Conservation (phyloP, 257 asterid genomes). For the Jacaranda mimosifolia region DNA sequence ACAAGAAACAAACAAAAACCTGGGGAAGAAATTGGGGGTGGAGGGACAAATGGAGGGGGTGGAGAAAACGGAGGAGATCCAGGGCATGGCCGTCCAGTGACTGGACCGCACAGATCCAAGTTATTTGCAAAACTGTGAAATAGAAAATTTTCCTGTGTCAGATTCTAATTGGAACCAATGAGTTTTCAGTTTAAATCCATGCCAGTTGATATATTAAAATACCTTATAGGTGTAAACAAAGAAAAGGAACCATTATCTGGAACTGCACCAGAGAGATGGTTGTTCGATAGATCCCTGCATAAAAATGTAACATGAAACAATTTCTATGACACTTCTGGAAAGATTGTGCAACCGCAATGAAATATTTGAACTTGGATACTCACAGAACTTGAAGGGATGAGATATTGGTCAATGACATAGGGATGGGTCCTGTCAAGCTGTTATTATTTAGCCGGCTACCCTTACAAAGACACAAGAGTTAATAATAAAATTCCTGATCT, state of each 20-base stretch:
- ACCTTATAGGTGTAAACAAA: slow-evolving; percentile 96
- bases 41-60: slow-evolving; percentile 97
- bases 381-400: slow-evolving; percentile 92
- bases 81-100: slow-evolving; percentile 97
- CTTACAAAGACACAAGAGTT: slow-evolving; percentile 51
- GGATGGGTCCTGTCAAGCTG: slow-evolving; percentile 83
- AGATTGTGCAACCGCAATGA: background rate
- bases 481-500: slow-evolving; percentile 31
- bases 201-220: slow-evolving; percentile 23
- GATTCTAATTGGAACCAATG: slow-evolving; percentile 26
- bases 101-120: slow-evolving; percentile 92
- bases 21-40: slow-evolving; percentile 82
- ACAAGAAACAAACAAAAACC: slow-evolving; percentile 53
- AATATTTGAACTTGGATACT: slow-evolving; percentile 5
- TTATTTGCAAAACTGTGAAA: slow-evolving; percentile 90
- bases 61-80: slow-evolving; percentile 99
- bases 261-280: slow-evolving; percentile 85
- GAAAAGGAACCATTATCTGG: slow-evolving; percentile 98
- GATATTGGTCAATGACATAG: slow-evolving; percentile 82
- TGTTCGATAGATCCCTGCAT: slow-evolving; percentile 92
- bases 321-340: slow-evolving; percentile 4
- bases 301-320: slow-evolving; percentile 22
- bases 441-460: slow-evolving; percentile 95
- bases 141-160: slow-evolving; percentile 30
- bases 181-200: slow-evolving; percentile 18